phyloP scores from a whole-genome alignment of 768 basidiomycete genomes.

The Mycena albidolilacea region DNA sequence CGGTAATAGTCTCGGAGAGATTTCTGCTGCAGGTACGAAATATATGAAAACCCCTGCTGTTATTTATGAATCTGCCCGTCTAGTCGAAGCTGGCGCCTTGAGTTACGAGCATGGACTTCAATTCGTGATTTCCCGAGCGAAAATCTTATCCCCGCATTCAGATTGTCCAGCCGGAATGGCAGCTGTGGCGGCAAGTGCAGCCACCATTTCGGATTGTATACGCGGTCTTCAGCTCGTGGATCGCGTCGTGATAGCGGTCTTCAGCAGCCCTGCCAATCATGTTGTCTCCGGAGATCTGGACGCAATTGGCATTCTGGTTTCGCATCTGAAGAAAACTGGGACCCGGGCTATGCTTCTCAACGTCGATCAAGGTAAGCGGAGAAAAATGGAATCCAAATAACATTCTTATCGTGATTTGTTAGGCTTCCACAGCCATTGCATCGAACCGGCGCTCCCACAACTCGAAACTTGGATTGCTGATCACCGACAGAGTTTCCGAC shows the following conservation, averaged over 20 bases:
- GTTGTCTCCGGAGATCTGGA: constrained; percentile 51
- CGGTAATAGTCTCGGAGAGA: constrained; percentile 56
- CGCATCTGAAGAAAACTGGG: constrained; percentile 47
- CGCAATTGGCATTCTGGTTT: constrained; percentile 45
- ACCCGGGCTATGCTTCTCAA: constrained; percentile 47
- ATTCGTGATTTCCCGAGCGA: constrained; percentile 50
- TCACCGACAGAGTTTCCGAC: constrained; percentile 37
- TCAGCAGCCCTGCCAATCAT: constrained; percentile 45
- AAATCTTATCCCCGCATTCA: constrained; percentile 47
- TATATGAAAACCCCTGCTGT: neutral
- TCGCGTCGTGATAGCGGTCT: constrained; percentile 49
- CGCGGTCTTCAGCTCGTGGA: constrained; percentile 41
- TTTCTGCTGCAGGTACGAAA: constrained; percentile 53
- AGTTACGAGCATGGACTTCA: constrained; percentile 48
- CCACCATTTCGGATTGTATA: constrained; percentile 43
- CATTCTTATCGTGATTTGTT: neutral
- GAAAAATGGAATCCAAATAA: neutral
- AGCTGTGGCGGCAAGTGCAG: constrained; percentile 48
- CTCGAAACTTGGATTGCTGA: constrained; percentile 45
- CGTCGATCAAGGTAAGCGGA: constrained; percentile 50
- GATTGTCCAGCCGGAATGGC: constrained; percentile 51
- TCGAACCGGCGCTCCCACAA: constrained; percentile 44
- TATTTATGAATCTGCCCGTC: neutral
- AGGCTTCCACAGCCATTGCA: constrained; percentile 56
- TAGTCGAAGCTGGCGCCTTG: constrained; percentile 49